phyloP scores from a whole-genome alignment of 164 flowering plant species.

The Warburgia ugandensis region DNA sequence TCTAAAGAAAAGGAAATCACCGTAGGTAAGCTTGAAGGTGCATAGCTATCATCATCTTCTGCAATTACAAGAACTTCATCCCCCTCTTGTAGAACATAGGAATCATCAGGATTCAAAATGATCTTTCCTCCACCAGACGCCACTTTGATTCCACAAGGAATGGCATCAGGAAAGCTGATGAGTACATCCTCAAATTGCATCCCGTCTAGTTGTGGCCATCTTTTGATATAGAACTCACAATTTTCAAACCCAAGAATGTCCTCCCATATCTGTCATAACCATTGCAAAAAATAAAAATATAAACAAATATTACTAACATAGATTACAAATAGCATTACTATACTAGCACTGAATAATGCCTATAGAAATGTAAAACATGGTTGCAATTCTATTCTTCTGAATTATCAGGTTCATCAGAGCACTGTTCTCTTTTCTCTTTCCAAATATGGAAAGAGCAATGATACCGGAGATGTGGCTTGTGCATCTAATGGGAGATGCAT shows the following conservation, averaged over 20 bases:
- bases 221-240: slow-evolving; percentile 79
- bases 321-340: too few species aligned
- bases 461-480: too few species aligned
- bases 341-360: too few species aligned
- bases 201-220: slow-evolving; percentile 75
- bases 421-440: too few species aligned
- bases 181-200: slow-evolving; percentile 76
- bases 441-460: too few species aligned
- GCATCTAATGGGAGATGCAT: too few species aligned
- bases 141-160: slow-evolving; percentile 78
- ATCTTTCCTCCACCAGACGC: slow-evolving; percentile 65
- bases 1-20: slow-evolving; percentile 37
- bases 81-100: slow-evolving; percentile 70
- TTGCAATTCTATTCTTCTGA: too few species aligned
- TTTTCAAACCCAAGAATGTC: slow-evolving; percentile 87
- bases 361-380: too few species aligned
- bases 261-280: slow-evolving; percentile 63
- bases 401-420: too few species aligned
- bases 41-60: slow-evolving; percentile 76
- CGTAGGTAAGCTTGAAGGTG: slow-evolving; percentile 57
- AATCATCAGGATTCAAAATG: slow-evolving; percentile 68
- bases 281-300: background rate
- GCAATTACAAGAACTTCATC: slow-evolving; percentile 87
- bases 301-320: background rate
- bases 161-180: slow-evolving; percentile 75